Conservation (phyloP, 352 stramenopile genomes). For the Globisporangium abappressorium region DNA sequence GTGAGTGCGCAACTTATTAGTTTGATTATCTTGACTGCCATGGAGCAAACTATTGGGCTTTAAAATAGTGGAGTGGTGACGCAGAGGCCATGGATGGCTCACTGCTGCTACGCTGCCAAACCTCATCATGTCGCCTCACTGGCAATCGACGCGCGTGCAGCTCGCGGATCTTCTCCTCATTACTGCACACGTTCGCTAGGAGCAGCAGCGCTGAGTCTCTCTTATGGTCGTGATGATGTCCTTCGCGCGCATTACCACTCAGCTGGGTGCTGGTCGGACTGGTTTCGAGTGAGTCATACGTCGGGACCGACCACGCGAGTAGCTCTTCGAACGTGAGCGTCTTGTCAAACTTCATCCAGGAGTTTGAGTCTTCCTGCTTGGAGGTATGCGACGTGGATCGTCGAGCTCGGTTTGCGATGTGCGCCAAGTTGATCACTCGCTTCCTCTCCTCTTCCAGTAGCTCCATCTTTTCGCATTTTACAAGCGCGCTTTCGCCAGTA, state of each 20-base stretch:
- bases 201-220: slow-evolving; percentile 12
- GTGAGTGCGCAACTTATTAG: not conserved
- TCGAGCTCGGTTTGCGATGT: not conserved
- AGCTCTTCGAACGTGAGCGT: slow-evolving; percentile 7
- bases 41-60: not conserved
- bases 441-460: slow-evolving; percentile 27
- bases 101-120: not conserved
- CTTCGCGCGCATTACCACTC: not conserved
- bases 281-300: not conserved
- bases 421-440: slow-evolving; percentile 24
- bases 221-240: not conserved
- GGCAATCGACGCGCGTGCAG: slow-evolving; percentile 1
- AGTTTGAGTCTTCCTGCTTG: not conserved
- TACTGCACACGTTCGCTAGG: slow-evolving; percentile 14
- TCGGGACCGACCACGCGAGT: slow-evolving; percentile 2
- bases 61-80: not conserved
- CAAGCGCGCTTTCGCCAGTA: not conserved
- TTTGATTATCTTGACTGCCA: not conserved
- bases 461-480: slow-evolving; percentile 15
- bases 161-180: slow-evolving; percentile 5
- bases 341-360: not conserved
- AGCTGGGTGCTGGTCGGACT: too few relatives aligned
- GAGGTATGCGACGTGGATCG: not conserved
- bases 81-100: not conserved
- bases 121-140: not conserved